Evolutionary conservation across 2,329 filamentous ascomycete species (phyloP), one percentile per base, ranked within the genome.

Genomic region (Apiospora hydei): DNA sequence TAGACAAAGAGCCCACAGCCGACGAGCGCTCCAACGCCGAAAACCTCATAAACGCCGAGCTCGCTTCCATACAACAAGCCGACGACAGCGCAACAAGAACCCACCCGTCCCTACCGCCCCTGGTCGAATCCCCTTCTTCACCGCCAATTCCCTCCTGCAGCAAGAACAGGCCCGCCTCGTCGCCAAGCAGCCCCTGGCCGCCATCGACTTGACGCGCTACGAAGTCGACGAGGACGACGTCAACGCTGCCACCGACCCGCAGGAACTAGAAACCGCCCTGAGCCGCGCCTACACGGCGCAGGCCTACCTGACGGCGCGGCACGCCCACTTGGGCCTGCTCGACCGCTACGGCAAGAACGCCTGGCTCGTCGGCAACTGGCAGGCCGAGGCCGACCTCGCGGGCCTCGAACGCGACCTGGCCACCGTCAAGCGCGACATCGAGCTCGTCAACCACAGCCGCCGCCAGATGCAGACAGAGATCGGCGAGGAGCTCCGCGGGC

Each of bases 331-430:
- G 24, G 84, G 86, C 1, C 87, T 98, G n/a, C 88, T 98, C 26
- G 93, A 96, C 77, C 87, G 87, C 69, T 92, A 92, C 82, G 96
- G 96, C 76, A 94, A 94, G 83, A 98, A 98, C 81, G 92, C 94
- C 13, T 98, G 96, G 96, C 86, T 99, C 71, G 88, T 97, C 11
- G 90, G 90, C 7, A 99, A 99, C 82, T 90, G 92, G 77, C 90
- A 93, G 76, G 82, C 95, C 26, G 96, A 98, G 83, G 89, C 90
- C 61, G 88, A 94, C 57, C 82, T 97, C 69, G 87, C 88, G 69
- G 82, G 82, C 16, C 79, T 97, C 38, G 96, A 98, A 86, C 86
- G 86, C 64, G 94, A 98, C 77, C 85, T 98, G 69, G 91, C 90
- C 18, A 87, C 85, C 51, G 84, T 88, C 26, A 92, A 91, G 81